phyloP scores from a whole-genome alignment of 1,284 basidiomycete genomes.

The Microbotryomycetes sp. region DNA sequence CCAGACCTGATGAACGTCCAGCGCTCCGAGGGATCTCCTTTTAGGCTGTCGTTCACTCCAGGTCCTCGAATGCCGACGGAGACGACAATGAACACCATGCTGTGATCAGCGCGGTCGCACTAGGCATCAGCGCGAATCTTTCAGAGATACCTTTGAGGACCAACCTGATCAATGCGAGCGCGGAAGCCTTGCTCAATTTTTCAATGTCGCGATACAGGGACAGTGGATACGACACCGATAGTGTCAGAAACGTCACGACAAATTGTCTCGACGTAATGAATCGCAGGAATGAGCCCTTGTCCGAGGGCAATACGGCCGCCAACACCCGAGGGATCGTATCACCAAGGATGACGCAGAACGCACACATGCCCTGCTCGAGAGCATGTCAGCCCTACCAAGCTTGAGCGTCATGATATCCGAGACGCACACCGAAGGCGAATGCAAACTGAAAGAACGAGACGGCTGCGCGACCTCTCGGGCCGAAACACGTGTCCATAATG shows the following conservation, averaged over 20 bases:
- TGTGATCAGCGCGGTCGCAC: conserved; percentile 52
- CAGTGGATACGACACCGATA: conserved; percentile 85
- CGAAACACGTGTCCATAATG: conserved; percentile 53
- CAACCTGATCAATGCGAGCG: conserved; percentile 50
- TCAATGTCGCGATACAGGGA: conserved; percentile 95
- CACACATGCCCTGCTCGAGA: conserved; percentile 66
- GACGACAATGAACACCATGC: conserved; percentile 89
- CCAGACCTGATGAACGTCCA: conserved; percentile 68
- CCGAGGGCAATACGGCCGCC: conserved; percentile 71
- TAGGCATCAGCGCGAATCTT: not conserved
- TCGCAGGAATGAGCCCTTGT: conserved; percentile 62
- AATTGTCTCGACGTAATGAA: conserved; percentile 80
- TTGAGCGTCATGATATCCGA: conserved; percentile 10
- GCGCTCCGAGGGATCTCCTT: conserved; percentile 54
- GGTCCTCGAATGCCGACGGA: conserved; percentile 82
- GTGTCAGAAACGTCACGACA: conserved; percentile 65
- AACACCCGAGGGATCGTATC: conserved; percentile 97
- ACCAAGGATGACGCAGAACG: conserved; percentile 80
- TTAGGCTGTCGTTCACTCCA: conserved; percentile 66
- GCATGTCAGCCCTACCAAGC: conserved; percentile 2
- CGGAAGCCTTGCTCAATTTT: conserved; percentile 86
- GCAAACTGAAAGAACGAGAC: conserved; percentile 97
- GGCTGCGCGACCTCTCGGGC: conserved; percentile 73
- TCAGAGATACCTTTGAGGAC: conserved; percentile 18
- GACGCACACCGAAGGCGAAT: conserved; percentile 72